Evolutionary conservation across 257 asterid genomes (phyloP), one percentile per base, ranked within the genome.

Genomic region (Craterostigma plantagineum): DNA sequence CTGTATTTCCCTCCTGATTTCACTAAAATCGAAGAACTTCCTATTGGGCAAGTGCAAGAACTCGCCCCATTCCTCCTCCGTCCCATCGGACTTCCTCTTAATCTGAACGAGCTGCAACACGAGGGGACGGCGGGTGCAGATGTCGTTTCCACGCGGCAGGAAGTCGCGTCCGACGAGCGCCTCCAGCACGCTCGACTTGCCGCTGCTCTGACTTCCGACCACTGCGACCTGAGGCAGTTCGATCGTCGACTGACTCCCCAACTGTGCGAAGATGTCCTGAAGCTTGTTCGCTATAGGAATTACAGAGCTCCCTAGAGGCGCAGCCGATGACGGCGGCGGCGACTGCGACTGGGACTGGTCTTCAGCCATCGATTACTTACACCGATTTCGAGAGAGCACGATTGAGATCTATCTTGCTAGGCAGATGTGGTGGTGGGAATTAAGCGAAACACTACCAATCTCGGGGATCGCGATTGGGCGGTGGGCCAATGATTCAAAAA

Each of bases 121-220:
- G 36, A 82, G 93, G 10, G 95, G 98, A 11, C 95, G 74, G 34
- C 95, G 76, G 17, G 98, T 87, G 71, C 98, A 87, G 37, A 82
- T 87, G 38, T 79, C 95, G 37, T 48, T 66, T 10, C 95, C 95
- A 34, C 98, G 85, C 0, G 98, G 98, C 62, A 87, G 70, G 60
- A 87, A 87, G 64, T 87, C 98, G 3, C 98, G 92, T 7, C 98
- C 98, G 7, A 87, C 98, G 9, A 87, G 73, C 50, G 98, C 81
- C 68, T 87, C 98, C 71, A 87, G 61, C 35, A 87, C 98, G 39
- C 98, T 87, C 4, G 98, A 87, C 69, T 87, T 87, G 1, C 98
- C 98, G 45, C 98, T 87, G 70, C 98, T 87, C 72, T 87, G 98
- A 60, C 98, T 82, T 7, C 98, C 98, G 11, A 87, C 85, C 12